Base-by-base conservation (phyloP, 2,329 filamentous ascomycete species). In the Sporothrix luriei region DNA sequence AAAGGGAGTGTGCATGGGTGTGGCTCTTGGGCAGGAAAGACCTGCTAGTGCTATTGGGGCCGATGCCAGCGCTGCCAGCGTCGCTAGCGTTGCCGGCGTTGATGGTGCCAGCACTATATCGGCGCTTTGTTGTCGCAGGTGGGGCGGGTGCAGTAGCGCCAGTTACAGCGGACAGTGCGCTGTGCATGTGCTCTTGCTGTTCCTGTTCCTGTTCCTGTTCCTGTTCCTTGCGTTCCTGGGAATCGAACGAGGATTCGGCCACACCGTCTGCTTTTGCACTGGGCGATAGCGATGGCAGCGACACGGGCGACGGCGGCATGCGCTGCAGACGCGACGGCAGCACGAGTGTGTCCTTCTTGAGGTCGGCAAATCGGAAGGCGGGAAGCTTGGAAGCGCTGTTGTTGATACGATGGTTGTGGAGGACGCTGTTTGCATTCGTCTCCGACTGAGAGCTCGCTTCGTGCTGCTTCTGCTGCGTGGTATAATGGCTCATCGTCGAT, bases 351-450 rank as follows among this genome's bases (percentile, higher is more conserved):
- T 78, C 75, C 71, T 79, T 78, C 71, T 79, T 80, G 69, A 83
- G 78, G 77, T 86, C 84, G 73, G 80, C 82, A 75, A 85, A 84
- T 70, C 84, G 84, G 76, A 84, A 85, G 26, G 84, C 81, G 38
- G 85, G 84, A 73, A 86, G 78, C 74, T 86, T 87, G 72, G 84
- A 87, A 51, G 84, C 82, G 75, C 81, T 86, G 76, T 86, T 82
- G 75, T 76, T 84, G 73, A 84, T 83, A 68, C 84, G 83, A 76
- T 86, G 84, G 57, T 78, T 76, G 74, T 86, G 83, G 68, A 79
- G 71, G 57, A 73, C 74, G 71, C 68, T 75, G 71, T 65, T 71
- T 61, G 72, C 70, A 66, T 16, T 33, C 16, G 29, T 7, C 16
- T 62, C 38, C 3, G 57, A 7, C 38, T 66, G 72, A 68, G 29